Percentiles rank a stretch among this genome's conserved stretches.
These are phyloP conservation scores for Arctium lappa DNA, from an alignment of 129 eudicot genomes.

Conservation along the genomic window DNA sequence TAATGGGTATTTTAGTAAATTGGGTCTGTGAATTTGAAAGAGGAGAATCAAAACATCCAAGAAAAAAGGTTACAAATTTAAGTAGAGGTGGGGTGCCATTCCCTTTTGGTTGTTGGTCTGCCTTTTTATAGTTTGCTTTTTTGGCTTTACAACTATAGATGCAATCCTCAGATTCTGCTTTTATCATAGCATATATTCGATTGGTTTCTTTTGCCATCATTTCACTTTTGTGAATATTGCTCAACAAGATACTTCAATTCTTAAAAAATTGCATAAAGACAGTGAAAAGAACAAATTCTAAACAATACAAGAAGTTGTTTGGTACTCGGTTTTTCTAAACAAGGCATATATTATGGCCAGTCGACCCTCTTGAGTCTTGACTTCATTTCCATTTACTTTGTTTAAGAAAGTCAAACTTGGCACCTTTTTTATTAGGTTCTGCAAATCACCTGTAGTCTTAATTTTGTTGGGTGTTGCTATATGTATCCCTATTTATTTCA, in stretches of 20 bases:
- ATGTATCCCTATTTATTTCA: no score
- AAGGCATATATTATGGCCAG: neutral
- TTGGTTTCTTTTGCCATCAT: slow-evolving; percentile 28
- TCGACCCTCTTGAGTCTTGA: neutral
- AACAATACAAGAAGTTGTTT: neutral
- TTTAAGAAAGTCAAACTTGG: no score
- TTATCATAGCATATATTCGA: slow-evolving; percentile 21
- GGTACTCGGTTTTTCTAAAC: neutral
- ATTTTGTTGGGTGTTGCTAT: no score
- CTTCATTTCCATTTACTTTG: no score
- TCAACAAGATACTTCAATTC: slow-evolving; percentile 13
- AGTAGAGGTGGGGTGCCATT: slow-evolving; percentile 29
- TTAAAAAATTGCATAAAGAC: neutral
- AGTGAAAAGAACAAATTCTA: neutral
- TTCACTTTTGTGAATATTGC: slow-evolving; percentile 13
- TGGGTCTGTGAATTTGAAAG: slow-evolving; percentile 27
- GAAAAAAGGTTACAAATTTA: slow-evolving; percentile 25
- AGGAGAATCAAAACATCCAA: slow-evolving; percentile 15
- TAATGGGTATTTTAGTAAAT: slow-evolving; percentile 17
- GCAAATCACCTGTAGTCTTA: no score
- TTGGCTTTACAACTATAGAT: slow-evolving; percentile 38
- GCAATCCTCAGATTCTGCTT: slow-evolving; percentile 26
- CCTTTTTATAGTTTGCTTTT: slow-evolving; percentile 28
- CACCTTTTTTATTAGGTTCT: no score
- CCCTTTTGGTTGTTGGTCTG: slow-evolving; percentile 31